Evolutionary conservation across 1,139 yeast species (phyloP), one percentile per base, ranked within the genome.

Genomic region (Arxiozyma bovina): DNA sequence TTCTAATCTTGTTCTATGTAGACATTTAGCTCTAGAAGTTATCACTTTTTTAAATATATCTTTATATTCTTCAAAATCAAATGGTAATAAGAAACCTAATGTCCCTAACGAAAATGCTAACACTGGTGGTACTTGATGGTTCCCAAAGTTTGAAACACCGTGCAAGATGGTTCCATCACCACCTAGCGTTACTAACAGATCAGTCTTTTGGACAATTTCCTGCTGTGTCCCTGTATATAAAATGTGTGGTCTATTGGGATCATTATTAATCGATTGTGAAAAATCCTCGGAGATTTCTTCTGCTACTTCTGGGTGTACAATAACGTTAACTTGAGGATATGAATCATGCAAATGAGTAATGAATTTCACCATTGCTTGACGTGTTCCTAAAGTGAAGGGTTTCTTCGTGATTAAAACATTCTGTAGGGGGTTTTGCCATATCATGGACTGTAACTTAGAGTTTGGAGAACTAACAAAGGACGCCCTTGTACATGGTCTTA

Each of bases 141-240:
- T 82, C 57, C 82, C 82, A 67, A 91, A 91, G 60, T 76, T 64
- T 9, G 83, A 76, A 0, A 80, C 79, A 0, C 91, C 93, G 57
- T 87, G 79, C 50, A 91, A 71, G 58, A 91, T 89, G 0, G 98
- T 91, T 12, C 98, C 99, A 68, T 91, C 99, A 15, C 99, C 99
- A 11, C 98, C 98, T 43, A 91, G 70, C 0, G 97, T 87, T 17
- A 91, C 89, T 47, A 91, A 72, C 50, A 90, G 70, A 65, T 91
- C 98, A 0, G 82, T 71, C 55, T 75, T 75, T 3, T 68, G 60
- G 2, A 82, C 78, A 34, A 90, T 81, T 7, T 82, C 85, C 11
- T 74, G 72, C 17, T 73, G 71, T 1, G 76, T 65, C 0, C 95
- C 96, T 0, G 93, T 81, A 65, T 75, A 85, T 1, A 81, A 61